Evolutionary conservation across 2,329 filamentous ascomycete genomes (phyloP).

Genomic region (Pochonia chlamydosporia): DNA sequence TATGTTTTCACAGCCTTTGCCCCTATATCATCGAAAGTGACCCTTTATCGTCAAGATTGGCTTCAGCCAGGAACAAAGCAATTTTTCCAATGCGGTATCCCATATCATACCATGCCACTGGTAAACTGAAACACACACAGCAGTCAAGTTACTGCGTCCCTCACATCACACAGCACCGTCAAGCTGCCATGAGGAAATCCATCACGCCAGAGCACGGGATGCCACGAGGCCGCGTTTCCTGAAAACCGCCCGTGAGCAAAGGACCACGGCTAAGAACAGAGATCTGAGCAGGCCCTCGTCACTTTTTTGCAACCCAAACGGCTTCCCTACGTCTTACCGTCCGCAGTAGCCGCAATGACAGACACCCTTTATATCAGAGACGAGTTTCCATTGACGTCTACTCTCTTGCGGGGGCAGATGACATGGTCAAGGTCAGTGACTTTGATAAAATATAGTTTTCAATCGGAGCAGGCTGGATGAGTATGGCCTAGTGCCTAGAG

Average conservation of each 20-base stretch:
- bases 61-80: too few species aligned
- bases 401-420: too few species aligned
- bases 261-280: slow-evolving; percentile 38
- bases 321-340: background rate
- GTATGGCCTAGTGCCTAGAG: slow-evolving; percentile 3
- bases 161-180: background rate
- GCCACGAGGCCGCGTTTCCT: background rate
- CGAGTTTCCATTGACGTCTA: too few species aligned
- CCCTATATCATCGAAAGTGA: too few species aligned
- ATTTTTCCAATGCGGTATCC: too few species aligned
- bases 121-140: background rate
- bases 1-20: too few species aligned
- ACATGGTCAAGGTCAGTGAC: slow-evolving; percentile 18
- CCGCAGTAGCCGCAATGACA: slow-evolving; percentile 29
- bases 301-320: background rate
- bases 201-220: slow-evolving; percentile 3
- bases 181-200: slow-evolving; percentile 7
- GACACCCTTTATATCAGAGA: slow-evolving; percentile 17
- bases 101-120: too few species aligned
- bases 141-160: slow-evolving; percentile 2
- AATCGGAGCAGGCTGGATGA: slow-evolving; percentile 41
- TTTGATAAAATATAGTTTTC: slow-evolving; percentile 42
- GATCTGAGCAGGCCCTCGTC: slow-evolving; percentile 36
- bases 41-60: too few species aligned
- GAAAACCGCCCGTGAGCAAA: background rate